Conservation (phyloP, 2,329 filamentous ascomycete species). For the Aureobasidium sp. region DNA sequence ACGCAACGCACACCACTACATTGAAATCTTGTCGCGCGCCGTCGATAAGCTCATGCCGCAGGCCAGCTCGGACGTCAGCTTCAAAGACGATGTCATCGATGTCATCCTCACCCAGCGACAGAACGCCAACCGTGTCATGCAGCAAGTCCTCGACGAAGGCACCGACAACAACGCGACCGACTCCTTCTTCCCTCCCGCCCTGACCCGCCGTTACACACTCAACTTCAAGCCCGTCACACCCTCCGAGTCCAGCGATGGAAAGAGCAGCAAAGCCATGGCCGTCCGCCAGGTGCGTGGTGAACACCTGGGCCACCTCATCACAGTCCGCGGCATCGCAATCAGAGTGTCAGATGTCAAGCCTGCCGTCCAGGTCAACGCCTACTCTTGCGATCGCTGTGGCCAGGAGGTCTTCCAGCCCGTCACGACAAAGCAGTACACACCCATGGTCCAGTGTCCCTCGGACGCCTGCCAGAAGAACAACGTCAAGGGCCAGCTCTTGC, state of each 20-base stretch:
- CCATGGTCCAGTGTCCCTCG: slow-evolving; percentile 79
- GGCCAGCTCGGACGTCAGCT: slow-evolving; percentile 72
- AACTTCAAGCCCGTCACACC: slow-evolving; percentile 90
- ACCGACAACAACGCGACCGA: slow-evolving; percentile 55
- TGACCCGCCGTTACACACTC: slow-evolving; percentile 88
- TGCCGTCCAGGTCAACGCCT: slow-evolving; percentile 93
- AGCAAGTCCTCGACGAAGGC: slow-evolving; percentile 34
- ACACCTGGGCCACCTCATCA: slow-evolving; percentile 88
- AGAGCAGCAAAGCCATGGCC: slow-evolving; percentile 60
- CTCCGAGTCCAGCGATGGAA: slow-evolving; percentile 56
- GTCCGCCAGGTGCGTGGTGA: slow-evolving; percentile 90
- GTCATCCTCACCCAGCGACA: slow-evolving; percentile 91
- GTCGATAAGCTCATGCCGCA: slow-evolving; percentile 80
- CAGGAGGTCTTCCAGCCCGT: slow-evolving; percentile 97
- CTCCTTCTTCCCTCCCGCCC: slow-evolving; percentile 80
- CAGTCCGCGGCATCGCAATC: slow-evolving; percentile 87
- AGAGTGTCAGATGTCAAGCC: slow-evolving; percentile 97
- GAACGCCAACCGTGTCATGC: slow-evolving; percentile 72
- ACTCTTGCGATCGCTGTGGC: slow-evolving; percentile 93
- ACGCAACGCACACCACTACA: slow-evolving; percentile 88
- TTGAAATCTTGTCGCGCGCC: slow-evolving; percentile 82
- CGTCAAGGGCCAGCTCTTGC: slow-evolving; percentile 84
- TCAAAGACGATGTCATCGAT: slow-evolving; percentile 96
- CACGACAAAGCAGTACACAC: slow-evolving; percentile 82
- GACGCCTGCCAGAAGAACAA: slow-evolving; percentile 86